A percentile compares a stretch with the other conserved stretches of the same genome.
Evolutionary conservation across 345 rosid genomes (phyloP).

Genomic region (Citrus hindsii): DNA sequence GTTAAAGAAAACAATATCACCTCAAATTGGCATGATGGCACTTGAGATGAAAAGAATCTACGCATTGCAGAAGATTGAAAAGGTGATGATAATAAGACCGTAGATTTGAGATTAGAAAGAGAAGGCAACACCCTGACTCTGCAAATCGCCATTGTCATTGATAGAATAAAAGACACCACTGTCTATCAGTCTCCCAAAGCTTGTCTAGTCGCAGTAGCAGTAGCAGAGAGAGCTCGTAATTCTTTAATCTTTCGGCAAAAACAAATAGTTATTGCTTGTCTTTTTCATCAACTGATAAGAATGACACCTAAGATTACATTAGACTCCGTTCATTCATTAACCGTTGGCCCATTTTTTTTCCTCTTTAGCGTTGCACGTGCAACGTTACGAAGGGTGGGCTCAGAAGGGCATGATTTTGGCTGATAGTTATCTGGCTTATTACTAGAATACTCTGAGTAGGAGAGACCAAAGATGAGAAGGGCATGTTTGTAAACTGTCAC

Average conservation of each 20-base stretch:
- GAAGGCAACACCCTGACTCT: neutral
- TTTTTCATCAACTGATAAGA: neutral
- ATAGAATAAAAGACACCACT: neutral
- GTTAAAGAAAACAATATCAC: neutral
- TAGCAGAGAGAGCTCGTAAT: neutral
- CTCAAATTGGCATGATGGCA: constrained; percentile 23
- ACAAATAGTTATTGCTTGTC: neutral
- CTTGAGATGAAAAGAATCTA: constrained; percentile 15
- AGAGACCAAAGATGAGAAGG: too few relatives aligned
- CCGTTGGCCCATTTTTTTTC: too few relatives aligned
- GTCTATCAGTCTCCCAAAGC: neutral
- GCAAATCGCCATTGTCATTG: constrained; percentile 28
- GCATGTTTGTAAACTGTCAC: too few relatives aligned
- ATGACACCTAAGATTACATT: neutral
- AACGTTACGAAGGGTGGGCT: too few relatives aligned
- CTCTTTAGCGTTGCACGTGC: too few relatives aligned
- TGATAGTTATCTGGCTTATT: too few relatives aligned
- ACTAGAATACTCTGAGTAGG: too few relatives aligned
- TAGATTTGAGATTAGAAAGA: neutral
- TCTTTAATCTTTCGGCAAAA: neutral
- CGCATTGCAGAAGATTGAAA: neutral
- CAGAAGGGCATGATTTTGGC: too few relatives aligned
- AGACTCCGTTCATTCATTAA: neutral
- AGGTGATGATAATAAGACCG: neutral
- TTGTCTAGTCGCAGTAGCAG: neutral